phyloP scores from a whole-genome alignment of 2,329 filamentous ascomycete genomes.

The Alternaria solani region DNA sequence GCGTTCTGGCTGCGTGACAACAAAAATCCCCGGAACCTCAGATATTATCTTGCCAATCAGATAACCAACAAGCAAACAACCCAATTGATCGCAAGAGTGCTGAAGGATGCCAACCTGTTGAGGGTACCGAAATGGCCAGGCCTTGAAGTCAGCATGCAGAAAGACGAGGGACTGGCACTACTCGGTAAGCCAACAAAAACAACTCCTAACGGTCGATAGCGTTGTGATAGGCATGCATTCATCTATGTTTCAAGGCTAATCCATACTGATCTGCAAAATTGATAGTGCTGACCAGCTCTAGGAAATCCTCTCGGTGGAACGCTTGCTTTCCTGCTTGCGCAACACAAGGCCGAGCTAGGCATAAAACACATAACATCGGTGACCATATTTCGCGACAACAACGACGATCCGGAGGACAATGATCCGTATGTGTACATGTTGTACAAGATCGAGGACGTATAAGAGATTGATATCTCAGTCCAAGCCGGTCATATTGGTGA shows the following conservation, averaged over 20 bases:
- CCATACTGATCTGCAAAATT: neutral
- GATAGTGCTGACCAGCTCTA: neutral
- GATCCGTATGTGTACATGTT: neutral
- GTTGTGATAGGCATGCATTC: too few relatives aligned
- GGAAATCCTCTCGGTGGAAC: slow-evolving; percentile 16
- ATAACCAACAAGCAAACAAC: slow-evolving; percentile 12
- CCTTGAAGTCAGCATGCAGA: slow-evolving; percentile 7
- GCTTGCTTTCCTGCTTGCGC: slow-evolving; percentile 11
- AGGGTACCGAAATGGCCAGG: slow-evolving; percentile 24
- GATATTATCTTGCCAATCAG: slow-evolving; percentile 13
- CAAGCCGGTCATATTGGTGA: neutral
- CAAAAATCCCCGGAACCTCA: slow-evolving; percentile 5
- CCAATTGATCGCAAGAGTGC: neutral
- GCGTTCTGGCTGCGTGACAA: slow-evolving; percentile 5
- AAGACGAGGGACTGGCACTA: slow-evolving; percentile 15
- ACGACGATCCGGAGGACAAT: neutral
- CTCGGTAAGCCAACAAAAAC: slow-evolving; percentile 8
- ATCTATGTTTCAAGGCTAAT: neutral
- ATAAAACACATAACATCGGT: slow-evolving; percentile 8
- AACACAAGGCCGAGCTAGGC: slow-evolving; percentile 18
- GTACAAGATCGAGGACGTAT: neutral
- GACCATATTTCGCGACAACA: slow-evolving; percentile 14
- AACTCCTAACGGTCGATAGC: neutral
- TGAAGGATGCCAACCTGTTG: too few relatives aligned
- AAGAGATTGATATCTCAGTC: neutral